Evolutionary conservation across 1,284 basidiomycete species (phyloP).

Genomic region (Afroboletus lepidellus): DNA sequence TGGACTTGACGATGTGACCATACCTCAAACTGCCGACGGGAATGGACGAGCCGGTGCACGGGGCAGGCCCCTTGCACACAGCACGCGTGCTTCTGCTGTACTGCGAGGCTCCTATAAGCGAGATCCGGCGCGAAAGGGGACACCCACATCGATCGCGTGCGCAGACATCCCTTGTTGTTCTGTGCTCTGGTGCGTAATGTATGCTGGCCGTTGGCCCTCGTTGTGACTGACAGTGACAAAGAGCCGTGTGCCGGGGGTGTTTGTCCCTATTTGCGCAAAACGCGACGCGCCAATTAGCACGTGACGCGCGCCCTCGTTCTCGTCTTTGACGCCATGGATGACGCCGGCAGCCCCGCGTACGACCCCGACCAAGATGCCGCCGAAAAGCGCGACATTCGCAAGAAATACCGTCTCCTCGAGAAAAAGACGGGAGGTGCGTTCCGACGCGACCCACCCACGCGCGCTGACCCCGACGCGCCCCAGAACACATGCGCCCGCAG

Average conservation of each 20-base stretch:
- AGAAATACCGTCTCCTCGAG: slow-evolving; percentile 66
- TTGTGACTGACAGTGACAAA: no score
- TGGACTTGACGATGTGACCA: slow-evolving; percentile 45
- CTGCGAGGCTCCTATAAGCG: slow-evolving; percentile 36
- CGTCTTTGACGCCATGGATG: slow-evolving; percentile 12
- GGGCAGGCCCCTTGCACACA: slow-evolving; percentile 60
- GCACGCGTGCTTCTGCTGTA: slow-evolving; percentile 69
- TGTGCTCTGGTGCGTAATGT: no score
- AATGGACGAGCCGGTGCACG: slow-evolving; percentile 57
- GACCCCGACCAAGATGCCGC: slow-evolving; percentile 80
- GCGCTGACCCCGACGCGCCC: not conserved
- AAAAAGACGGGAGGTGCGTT: slow-evolving; percentile 60
- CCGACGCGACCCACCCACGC: slow-evolving; percentile 1
- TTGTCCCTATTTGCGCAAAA: slow-evolving; percentile 26
- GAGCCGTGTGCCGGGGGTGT: not conserved
- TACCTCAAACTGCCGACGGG: slow-evolving; percentile 60
- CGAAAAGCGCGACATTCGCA: slow-evolving; percentile 68
- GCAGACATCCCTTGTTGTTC: slow-evolving; percentile 13
- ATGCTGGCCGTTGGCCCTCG: no score
- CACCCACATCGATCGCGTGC: slow-evolving; percentile 47
- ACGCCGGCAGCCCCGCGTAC: slow-evolving; percentile 42
- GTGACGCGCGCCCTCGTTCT: slow-evolving; percentile 17
- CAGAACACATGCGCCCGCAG: slow-evolving; percentile 45
- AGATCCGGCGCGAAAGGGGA: no score
- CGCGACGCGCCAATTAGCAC: slow-evolving; percentile 30